Percentiles rank a stretch among this genome's conserved stretches.
Evolutionary conservation across 495 filamentous ascomycete species (phyloP).

Genomic region (Neurospora sp.): DNA sequence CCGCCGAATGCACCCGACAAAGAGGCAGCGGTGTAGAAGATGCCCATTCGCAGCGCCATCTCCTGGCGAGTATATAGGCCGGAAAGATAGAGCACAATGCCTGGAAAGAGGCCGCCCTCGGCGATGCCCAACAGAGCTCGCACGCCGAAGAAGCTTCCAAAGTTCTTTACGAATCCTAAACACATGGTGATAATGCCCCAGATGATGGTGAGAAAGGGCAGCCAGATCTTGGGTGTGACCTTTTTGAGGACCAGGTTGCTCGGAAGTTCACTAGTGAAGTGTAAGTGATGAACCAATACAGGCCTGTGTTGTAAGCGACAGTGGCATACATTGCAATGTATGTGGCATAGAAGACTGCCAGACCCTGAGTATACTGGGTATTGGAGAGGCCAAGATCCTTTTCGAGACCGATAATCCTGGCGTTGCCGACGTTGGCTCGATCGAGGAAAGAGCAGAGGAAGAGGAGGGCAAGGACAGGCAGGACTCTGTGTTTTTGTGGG

Average conservation of each 20-base stretch:
- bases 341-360: slow-evolving; percentile 46
- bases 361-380: slow-evolving; percentile 58
- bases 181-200: slow-evolving; percentile 51
- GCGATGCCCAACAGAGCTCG: slow-evolving; percentile 64
- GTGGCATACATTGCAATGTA: slow-evolving; percentile 37
- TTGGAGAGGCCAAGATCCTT: slow-evolving; percentile 52
- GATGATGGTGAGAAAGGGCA: slow-evolving; percentile 42
- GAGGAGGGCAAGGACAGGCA: slow-evolving; percentile 39
- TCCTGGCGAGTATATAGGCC: slow-evolving; percentile 38
- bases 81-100: slow-evolving; percentile 42
- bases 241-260: slow-evolving; percentile 81
- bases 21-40: slow-evolving; percentile 45
- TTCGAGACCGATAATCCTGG: slow-evolving; percentile 62
- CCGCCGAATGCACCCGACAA: slow-evolving; percentile 50
- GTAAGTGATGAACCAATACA: not conserved
- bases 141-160: slow-evolving; percentile 61
- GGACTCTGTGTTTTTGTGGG: slow-evolving; percentile 28
- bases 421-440: slow-evolving; percentile 75
- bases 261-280: slow-evolving; percentile 52
- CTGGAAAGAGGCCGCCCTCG: slow-evolving; percentile 41
- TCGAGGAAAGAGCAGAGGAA: slow-evolving; percentile 61
- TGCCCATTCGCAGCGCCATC: slow-evolving; percentile 42
- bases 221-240: slow-evolving; percentile 50
- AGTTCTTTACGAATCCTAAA: slow-evolving; percentile 71
- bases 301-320: slow-evolving; percentile 6